Conservation (phyloP, 495 filamentous ascomycete genomes). For the Ascodesmis nigricans region DNA sequence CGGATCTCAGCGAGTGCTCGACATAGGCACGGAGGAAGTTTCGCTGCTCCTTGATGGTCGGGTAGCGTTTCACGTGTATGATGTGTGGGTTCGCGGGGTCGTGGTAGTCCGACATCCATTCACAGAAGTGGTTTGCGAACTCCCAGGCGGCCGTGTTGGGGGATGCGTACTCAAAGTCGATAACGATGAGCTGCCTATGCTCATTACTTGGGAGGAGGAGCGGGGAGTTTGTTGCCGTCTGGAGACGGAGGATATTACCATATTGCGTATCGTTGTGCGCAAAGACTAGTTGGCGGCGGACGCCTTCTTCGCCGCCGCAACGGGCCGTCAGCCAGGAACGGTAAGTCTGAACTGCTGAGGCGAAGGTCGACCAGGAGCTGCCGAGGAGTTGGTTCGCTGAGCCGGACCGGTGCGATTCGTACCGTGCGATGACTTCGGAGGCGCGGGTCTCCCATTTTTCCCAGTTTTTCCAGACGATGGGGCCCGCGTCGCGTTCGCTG, state of each 20-base stretch:
- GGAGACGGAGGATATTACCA: conserved; percentile 84
- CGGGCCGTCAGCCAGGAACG: conserved; percentile 47
- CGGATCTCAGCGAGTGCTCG: conserved; percentile 33
- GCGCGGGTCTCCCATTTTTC: conserved; percentile 77
- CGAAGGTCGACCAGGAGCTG: conserved; percentile 62
- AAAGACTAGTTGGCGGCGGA: conserved; percentile 66
- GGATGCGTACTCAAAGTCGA: conserved; percentile 95
- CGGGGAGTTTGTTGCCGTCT: conserved; percentile 64
- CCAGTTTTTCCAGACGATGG: conserved; percentile 80
- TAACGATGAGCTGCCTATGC: conserved; percentile 87
- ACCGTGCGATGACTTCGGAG: conserved; percentile 43
- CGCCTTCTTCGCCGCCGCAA: conserved; percentile 40
- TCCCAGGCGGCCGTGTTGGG: conserved; percentile 74
- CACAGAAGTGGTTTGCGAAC: conserved; percentile 91
- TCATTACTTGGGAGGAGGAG: conserved; percentile 71
- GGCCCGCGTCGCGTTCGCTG: conserved; percentile 52
- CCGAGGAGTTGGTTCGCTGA: conserved; percentile 77
- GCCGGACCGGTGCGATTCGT: no score
- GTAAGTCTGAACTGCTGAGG: conserved; percentile 53
- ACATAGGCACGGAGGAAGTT: conserved; percentile 76
- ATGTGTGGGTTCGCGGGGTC: conserved; percentile 38
- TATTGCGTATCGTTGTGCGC: conserved; percentile 99
- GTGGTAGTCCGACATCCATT: conserved; percentile 98
- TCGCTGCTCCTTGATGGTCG: conserved; percentile 55
- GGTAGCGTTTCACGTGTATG: conserved; percentile 47